Evolutionary conservation across 441 rosid species (phyloP).

Genomic region (Jatropha multifida): DNA sequence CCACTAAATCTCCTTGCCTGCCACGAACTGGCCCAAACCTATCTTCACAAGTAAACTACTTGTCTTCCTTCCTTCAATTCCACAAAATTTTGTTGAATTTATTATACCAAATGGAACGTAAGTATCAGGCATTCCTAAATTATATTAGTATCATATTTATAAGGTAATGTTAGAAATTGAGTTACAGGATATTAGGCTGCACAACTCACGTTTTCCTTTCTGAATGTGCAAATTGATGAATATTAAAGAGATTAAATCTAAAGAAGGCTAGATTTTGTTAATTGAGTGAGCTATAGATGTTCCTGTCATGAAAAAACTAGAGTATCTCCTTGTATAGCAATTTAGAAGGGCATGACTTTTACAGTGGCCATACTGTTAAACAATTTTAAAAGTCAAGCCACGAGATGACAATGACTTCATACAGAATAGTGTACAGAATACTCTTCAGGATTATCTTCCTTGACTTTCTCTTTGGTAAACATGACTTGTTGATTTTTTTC

Average conservation of each 20-base stretch:
- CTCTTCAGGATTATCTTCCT: background rate
- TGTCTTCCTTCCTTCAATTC: too few species aligned
- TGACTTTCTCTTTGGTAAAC: background rate
- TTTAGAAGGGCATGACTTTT: background rate
- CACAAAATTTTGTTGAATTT: too few species aligned
- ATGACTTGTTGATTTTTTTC: too few species aligned
- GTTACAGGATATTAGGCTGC: background rate
- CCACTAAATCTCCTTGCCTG: too few species aligned
- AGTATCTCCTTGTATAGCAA: background rate
- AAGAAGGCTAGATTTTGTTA: background rate
- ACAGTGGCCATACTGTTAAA: background rate
- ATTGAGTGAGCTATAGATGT: background rate
- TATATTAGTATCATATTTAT: background rate
- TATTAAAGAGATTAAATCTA: background rate
- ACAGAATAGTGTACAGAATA: background rate
- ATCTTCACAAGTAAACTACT: too few species aligned
- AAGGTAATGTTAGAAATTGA: background rate
- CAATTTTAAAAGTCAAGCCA: background rate
- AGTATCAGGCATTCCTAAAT: background rate
- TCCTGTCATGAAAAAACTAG: background rate
- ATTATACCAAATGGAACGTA: too few species aligned
- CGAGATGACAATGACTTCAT: background rate
- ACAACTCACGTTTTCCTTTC: background rate
- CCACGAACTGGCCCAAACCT: too few species aligned
- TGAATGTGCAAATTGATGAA: background rate